These are phyloP conservation scores for Fraxinus sp. DNA, from an alignment of 305 asterid species.

Conservation along the genomic window DNA sequence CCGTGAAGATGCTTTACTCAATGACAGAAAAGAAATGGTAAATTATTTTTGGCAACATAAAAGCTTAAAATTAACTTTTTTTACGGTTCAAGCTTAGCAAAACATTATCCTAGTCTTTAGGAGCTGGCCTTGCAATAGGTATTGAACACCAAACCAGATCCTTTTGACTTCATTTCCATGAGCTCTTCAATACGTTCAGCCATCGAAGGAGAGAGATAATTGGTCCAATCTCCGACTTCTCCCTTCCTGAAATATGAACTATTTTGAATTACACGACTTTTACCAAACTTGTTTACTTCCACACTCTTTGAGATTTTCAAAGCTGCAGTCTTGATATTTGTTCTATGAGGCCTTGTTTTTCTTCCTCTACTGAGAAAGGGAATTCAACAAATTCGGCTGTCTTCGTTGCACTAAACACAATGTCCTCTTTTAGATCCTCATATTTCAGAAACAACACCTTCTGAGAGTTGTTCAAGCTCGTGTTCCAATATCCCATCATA, in stretches of 20 bases:
- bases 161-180: slow-evolving; percentile 10
- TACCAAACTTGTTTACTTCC: not conserved
- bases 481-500: slow-evolving; percentile 22
- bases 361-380: slow-evolving; percentile 21
- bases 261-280: not conserved
- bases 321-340: slow-evolving; percentile 18
- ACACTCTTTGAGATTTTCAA: not conserved
- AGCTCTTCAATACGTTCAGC: slow-evolving; percentile 3
- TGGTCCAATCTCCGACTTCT: slow-evolving; percentile 27
- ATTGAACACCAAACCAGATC: slow-evolving; percentile 21
- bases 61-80: not conserved
- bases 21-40: slow-evolving; percentile 45
- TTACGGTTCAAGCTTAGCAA: not conserved
- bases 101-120: not conserved
- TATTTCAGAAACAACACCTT: slow-evolving; percentile 26
- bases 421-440: slow-evolving; percentile 25
- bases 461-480: slow-evolving; percentile 3
- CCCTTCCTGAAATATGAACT: slow-evolving; percentile 24
- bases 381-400: slow-evolving; percentile 21
- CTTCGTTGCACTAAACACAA: not conserved
- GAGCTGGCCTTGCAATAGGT: not conserved
- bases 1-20: slow-evolving; percentile 56
- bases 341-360: not conserved
- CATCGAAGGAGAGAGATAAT: slow-evolving; percentile 12
- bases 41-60: not conserved